phyloP scores from a whole-genome alignment of 129 eudicot genomes.

The Saposhnikovia divaricata region DNA sequence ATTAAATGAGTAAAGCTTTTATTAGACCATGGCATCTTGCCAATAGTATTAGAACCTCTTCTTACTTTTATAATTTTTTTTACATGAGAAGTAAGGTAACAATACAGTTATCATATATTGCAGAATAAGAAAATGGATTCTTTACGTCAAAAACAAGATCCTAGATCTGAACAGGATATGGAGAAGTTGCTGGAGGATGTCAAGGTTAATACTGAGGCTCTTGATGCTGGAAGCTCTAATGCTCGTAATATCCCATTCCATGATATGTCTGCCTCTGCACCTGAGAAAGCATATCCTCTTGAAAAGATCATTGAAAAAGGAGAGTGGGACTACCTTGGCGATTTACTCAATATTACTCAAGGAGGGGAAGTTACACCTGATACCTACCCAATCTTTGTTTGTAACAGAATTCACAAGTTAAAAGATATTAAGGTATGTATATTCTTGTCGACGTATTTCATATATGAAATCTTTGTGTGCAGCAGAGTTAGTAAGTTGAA shows the following conservation, averaged over 20 bases:
- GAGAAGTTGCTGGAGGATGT: slow-evolving; percentile 31
- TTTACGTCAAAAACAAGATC: slow-evolving; percentile 33
- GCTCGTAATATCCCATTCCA: slow-evolving; percentile 75
- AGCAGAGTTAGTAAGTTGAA: slow-evolving; percentile 50
- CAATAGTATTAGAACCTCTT: slow-evolving; percentile 41
- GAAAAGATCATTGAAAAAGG: slow-evolving; percentile 69
- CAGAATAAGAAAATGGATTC: slow-evolving; percentile 37
- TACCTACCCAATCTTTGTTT: slow-evolving; percentile 60
- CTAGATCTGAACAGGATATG: slow-evolving; percentile 38
- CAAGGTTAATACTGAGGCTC: slow-evolving; percentile 38
- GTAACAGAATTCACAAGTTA: slow-evolving; percentile 52
- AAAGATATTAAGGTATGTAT: slow-evolving; percentile 49
- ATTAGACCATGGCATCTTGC: slow-evolving; percentile 29
- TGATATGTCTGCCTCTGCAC: slow-evolving; percentile 55
- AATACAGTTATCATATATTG: slow-evolving; percentile 23
- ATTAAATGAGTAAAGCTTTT: slow-evolving; percentile 27
- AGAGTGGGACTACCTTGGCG: slow-evolving; percentile 75
- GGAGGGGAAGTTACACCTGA: slow-evolving; percentile 30
- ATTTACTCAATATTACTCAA: slow-evolving; percentile 37
- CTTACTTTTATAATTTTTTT: not conserved
- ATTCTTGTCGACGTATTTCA: not conserved
- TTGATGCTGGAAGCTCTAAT: slow-evolving; percentile 30
- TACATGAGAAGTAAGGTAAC: too few relatives aligned
- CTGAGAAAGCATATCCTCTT: slow-evolving; percentile 67
- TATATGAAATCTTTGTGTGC: slow-evolving; percentile 40